Percentiles rank a stretch among this genome's conserved stretches.
Conservation (phyloP, 371 early-diverging fungal genomes). For the Mucor plumbeus region DNA sequence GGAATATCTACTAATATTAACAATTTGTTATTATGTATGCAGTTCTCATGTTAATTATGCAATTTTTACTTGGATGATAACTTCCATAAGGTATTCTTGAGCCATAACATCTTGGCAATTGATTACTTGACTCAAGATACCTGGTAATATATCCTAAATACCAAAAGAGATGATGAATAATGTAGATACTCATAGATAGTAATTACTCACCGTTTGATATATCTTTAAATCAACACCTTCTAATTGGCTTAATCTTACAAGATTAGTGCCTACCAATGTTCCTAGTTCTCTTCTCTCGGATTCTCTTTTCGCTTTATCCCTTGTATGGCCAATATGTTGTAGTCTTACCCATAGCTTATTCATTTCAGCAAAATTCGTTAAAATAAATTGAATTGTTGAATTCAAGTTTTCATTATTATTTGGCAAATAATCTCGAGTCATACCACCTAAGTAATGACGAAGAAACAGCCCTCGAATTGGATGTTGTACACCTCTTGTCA, state of each 20-base stretch:
- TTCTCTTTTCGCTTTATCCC: conserved; percentile 92
- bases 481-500: conserved; percentile 97
- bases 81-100: conserved; percentile 96
- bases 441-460: conserved; percentile 88
- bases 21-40: neutral
- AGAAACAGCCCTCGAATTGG: conserved; percentile 94
- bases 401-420: neutral
- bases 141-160: conserved; percentile 77
- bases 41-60: neutral
- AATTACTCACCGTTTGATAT: conserved; percentile 69
- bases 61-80: conserved; percentile 80
- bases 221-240: conserved; percentile 83
- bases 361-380: conserved; percentile 98
- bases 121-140: conserved; percentile 88
- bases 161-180: no score
- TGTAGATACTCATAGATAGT: neutral
- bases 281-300: conserved; percentile 93
- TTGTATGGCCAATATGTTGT: conserved; percentile 93
- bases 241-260: conserved; percentile 91
- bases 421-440: conserved; percentile 89
- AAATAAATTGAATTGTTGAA: conserved; percentile 82
- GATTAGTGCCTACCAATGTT: conserved; percentile 94
- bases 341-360: conserved; percentile 98
- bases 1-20: conserved; percentile 63
- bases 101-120: conserved; percentile 92